These are phyloP conservation scores for Wickerhamiella cacticola DNA, from an alignment of 805 yeast species.

Conservation along the genomic window DNA sequence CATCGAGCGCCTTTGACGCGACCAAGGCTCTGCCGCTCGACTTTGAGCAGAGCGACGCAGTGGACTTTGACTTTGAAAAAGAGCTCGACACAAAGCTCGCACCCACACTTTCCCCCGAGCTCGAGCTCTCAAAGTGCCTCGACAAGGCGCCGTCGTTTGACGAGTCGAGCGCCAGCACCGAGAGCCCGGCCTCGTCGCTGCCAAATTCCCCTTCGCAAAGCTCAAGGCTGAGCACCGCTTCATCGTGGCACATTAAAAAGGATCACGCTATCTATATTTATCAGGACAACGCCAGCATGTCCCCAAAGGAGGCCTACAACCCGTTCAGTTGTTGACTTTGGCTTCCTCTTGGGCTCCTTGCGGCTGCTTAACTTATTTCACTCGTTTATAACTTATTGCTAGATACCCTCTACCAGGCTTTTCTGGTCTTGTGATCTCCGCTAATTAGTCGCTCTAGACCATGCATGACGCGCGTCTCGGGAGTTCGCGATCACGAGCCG, in stretches of 20 bases:
- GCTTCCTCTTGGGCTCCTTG: no score
- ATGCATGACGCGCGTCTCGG: no score
- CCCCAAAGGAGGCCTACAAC: constrained; percentile 8
- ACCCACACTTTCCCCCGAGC: background rate
- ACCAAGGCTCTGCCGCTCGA: constrained; percentile 2
- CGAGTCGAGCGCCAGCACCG: background rate
- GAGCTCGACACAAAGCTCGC: constrained; percentile 1
- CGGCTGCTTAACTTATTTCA: background rate
- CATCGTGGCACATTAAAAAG: constrained; percentile 5
- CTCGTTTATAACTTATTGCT: constrained; percentile 1
- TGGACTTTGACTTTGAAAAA: constrained; percentile 3
- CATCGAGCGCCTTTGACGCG: constrained; percentile 3
- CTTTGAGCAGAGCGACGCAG: background rate
- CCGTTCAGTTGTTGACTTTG: background rate
- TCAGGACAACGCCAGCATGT: constrained; percentile 7
- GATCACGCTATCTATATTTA: constrained; percentile 9
- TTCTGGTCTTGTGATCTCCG: no score
- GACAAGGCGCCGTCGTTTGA: background rate
- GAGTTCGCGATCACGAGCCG: no score
- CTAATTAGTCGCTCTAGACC: no score
- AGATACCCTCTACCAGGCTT: no score
- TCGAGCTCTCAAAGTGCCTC: background rate
- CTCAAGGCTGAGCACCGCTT: constrained; percentile 1
- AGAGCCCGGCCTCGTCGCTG: background rate
- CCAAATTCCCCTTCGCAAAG: constrained; percentile 1